Conservation (phyloP, 2,329 filamentous ascomycete species). For the Aureobasidium sp. region DNA sequence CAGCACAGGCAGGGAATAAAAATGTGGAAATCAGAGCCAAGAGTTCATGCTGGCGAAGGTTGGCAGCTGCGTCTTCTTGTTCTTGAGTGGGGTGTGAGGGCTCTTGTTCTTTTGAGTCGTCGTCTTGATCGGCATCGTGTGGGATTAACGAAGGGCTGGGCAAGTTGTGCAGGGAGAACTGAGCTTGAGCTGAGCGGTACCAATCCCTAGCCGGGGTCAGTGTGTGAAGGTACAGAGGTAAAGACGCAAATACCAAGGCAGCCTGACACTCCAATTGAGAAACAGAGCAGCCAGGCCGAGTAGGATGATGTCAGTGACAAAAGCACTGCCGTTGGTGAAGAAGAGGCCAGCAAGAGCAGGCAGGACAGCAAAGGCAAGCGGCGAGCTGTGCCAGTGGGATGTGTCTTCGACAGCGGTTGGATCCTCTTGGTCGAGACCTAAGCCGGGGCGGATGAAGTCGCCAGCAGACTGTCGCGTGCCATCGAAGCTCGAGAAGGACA, state of each 20-base stretch:
- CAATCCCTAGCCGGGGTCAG: slow-evolving; percentile 37
- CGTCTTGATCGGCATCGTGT: slow-evolving; percentile 12
- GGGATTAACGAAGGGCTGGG: not conserved
- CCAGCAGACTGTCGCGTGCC: slow-evolving; percentile 62
- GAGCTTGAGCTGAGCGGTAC: slow-evolving; percentile 44
- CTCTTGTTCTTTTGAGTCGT: not conserved
- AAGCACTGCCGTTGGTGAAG: slow-evolving; percentile 73
- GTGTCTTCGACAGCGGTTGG: slow-evolving; percentile 41
- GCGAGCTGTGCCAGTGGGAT: slow-evolving; percentile 71
- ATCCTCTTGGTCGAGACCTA: slow-evolving; percentile 21
- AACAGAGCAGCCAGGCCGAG: slow-evolving; percentile 75
- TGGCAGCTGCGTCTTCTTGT: slow-evolving; percentile 40
- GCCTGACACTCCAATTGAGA: slow-evolving; percentile 82
- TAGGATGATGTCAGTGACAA: slow-evolving; percentile 80
- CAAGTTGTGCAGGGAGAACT: slow-evolving; percentile 17
- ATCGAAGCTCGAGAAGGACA: slow-evolving; percentile 67
- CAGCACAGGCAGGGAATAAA: slow-evolving; percentile 67
- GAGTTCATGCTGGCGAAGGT: slow-evolving; percentile 69
- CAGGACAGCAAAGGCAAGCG: slow-evolving; percentile 73
- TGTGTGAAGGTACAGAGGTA: not conserved
- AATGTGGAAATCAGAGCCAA: slow-evolving; percentile 73
- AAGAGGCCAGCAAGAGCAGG: slow-evolving; percentile 79
- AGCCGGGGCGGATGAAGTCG: slow-evolving; percentile 56
- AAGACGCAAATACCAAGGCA: slow-evolving; percentile 64
- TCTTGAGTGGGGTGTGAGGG: slow-evolving; percentile 14